Evolutionary conservation across 257 asterid genomes (phyloP).

Genomic region (Ilex asprella): DNA sequence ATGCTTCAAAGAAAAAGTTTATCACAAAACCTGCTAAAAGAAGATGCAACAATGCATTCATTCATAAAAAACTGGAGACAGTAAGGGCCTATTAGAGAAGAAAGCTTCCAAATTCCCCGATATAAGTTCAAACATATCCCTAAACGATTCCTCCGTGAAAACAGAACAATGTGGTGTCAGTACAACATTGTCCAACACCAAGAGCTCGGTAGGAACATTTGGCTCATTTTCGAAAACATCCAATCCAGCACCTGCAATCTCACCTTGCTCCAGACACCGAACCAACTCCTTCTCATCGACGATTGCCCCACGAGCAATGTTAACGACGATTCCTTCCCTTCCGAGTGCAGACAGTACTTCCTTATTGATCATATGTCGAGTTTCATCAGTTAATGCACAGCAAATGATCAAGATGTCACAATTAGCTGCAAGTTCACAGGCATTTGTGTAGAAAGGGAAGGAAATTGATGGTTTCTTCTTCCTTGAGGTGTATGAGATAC

Average conservation of each 20-base stretch:
- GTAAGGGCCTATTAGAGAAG: conserved; percentile 43
- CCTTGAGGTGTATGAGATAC: conserved; percentile 35
- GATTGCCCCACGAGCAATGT: conserved; percentile 33
- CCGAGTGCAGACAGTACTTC: conserved; percentile 27
- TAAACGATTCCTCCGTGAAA: conserved; percentile 32
- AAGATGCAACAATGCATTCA: no score
- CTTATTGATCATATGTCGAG: conserved; percentile 26
- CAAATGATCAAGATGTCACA: conserved; percentile 23
- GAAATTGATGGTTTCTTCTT: conserved; percentile 16
- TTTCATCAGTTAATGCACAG: conserved; percentile 20
- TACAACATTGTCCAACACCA: conserved; percentile 19
- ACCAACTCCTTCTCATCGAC: conserved; percentile 49
- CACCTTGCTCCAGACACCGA: conserved; percentile 33
- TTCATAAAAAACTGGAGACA: conserved; percentile 13
- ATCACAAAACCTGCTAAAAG: no score
- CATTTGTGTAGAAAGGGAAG: conserved; percentile 5
- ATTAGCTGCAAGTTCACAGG: conserved; percentile 17
- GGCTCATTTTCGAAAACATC: conserved; percentile 70
- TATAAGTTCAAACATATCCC: conserved; percentile 25
- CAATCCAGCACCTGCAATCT: conserved; percentile 54
- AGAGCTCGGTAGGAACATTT: conserved; percentile 31
- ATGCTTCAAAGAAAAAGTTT: no score
- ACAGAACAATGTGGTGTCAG: conserved; percentile 24
- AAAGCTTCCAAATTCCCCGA: conserved; percentile 55
- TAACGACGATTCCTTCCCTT: conserved; percentile 25